phyloP scores from a whole-genome alignment of 768 basidiomycete species.

The Lentinus tigrinus region DNA sequence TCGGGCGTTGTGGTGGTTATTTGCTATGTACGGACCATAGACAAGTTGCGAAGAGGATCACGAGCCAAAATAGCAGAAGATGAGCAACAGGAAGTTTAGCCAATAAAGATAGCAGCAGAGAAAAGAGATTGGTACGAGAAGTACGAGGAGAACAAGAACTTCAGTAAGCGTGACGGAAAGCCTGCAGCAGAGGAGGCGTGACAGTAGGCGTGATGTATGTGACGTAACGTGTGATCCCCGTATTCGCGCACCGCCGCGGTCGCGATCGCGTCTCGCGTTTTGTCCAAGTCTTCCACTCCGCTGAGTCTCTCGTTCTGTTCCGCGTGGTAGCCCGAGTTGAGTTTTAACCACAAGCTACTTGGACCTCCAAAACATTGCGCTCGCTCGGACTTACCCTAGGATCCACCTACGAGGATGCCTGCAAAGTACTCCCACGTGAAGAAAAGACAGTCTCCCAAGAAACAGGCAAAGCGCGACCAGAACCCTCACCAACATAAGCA shows the following conservation, averaged over 20 bases:
- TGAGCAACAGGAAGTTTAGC: background rate
- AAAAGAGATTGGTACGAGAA: background rate
- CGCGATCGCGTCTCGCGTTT: too few species aligned
- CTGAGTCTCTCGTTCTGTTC: background rate
- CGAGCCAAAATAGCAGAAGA: background rate
- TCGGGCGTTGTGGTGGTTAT: background rate
- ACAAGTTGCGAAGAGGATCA: background rate
- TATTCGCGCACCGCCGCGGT: too few species aligned
- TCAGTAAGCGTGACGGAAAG: too few species aligned
- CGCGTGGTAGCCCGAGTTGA: too few species aligned
- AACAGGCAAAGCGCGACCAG: conserved; percentile 24
- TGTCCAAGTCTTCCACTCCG: too few species aligned
- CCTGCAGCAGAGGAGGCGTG: too few species aligned
- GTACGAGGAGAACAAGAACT: too few species aligned
- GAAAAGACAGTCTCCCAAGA: conserved; percentile 53
- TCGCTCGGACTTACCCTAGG: too few species aligned
- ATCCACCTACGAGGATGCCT: conserved; percentile 44
- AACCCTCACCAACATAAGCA: conserved; percentile 22
- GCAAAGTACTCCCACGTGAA: conserved; percentile 77
- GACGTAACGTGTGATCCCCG: too few species aligned
- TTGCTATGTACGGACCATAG: background rate
- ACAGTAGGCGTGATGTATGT: too few species aligned
- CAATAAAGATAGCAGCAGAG: background rate
- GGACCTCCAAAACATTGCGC: too few species aligned
- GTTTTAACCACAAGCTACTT: too few species aligned